Base-by-base conservation (phyloP, 805 yeast species). In the Teunomyces lycoperdinae region DNA sequence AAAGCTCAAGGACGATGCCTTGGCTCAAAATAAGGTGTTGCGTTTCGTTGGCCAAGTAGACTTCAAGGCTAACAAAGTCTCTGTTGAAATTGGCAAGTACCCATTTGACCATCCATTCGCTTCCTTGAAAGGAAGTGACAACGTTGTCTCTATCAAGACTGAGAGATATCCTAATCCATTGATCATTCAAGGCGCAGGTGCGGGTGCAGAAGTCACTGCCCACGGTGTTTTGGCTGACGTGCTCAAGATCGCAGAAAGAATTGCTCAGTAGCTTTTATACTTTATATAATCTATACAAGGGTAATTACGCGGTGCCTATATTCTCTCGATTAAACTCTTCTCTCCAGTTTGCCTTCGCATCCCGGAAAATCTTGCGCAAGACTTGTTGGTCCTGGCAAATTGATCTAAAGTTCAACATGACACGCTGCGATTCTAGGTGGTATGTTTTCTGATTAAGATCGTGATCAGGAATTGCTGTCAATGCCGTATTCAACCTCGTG, bases 111-210 rank as follows among this genome's bases (percentile, higher is more conserved):
- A 94, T 67, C 98, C 99, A 47, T 94, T 94, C 64, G 98, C 99
- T 36, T 78, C 96, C 9, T 79, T 94, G 66, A 87, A 88, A 74
- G 99, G 99, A 44, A 88, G 97, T 52, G 98, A 94, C 67, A 94
- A 94, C 64, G 97, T 94, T 50, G 85, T 94, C 52, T 84, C 97
- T 17, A 87, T 94, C 73, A 85, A 84, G 67, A 86, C 97, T 29
- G 84, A 88, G 66, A 87, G 99, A 74, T 94, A 94, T 71, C 80
- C 85, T 35, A 89, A 89, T 70, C 99, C 99, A 46, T 78, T 94
- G 66, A 85, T 94, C 53, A 80, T 94, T 60, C 99, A 94, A 78
- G 99, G 99, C 71, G 99, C 99, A 29, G 99, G 96, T 61, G 84
- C 85, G 81, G 96, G 59, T 94, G 83, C 84, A 46, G 85, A 79